Conservation (phyloP, 176 grass and related monocot species). For the Musa schizocarpa region DNA sequence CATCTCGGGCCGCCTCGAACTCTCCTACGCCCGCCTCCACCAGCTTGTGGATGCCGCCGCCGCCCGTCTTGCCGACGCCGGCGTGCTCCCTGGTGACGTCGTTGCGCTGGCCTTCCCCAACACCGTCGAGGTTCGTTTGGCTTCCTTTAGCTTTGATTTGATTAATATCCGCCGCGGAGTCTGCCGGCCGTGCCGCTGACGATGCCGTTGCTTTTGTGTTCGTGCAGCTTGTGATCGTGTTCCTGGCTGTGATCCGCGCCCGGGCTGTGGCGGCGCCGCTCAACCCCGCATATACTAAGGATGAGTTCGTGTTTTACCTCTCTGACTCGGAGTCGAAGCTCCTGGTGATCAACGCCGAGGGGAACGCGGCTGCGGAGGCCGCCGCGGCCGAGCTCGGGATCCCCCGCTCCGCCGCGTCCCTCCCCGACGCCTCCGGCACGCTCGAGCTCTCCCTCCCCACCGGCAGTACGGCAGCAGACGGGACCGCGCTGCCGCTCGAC, state of each 20-base stretch:
- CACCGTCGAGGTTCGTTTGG: conserved; percentile 45
- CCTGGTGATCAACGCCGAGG: conserved; percentile 49
- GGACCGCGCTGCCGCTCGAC: background rate
- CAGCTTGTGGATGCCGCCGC: conserved; percentile 55
- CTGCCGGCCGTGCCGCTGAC: background rate
- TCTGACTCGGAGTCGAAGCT: conserved; percentile 55
- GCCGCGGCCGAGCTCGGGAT: conserved; percentile 48
- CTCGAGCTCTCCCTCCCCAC: conserved; percentile 22
- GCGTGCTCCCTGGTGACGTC: conserved; percentile 33
- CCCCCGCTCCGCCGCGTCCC: conserved; percentile 20
- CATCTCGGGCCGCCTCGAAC: conserved; percentile 30
- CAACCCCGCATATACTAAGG: conserved; percentile 68
- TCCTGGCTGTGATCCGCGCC: conserved; percentile 67
- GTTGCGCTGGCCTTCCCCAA: conserved; percentile 78
- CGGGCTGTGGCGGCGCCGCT: conserved; percentile 64
- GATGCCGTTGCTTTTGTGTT: background rate
- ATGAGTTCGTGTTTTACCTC: conserved; percentile 95
- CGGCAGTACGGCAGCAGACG: background rate
- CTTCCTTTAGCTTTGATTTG: background rate
- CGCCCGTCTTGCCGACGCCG: conserved; percentile 28
- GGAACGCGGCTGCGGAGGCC: conserved; percentile 47
- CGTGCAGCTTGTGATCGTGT: conserved; percentile 44
- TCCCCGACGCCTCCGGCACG: conserved; percentile 22
- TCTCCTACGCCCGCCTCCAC: conserved; percentile 52
- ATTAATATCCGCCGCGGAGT: background rate